Evolutionary conservation across 2,329 filamentous ascomycete genomes (phyloP).

Genomic region (Geoglossum cookeanum): DNA sequence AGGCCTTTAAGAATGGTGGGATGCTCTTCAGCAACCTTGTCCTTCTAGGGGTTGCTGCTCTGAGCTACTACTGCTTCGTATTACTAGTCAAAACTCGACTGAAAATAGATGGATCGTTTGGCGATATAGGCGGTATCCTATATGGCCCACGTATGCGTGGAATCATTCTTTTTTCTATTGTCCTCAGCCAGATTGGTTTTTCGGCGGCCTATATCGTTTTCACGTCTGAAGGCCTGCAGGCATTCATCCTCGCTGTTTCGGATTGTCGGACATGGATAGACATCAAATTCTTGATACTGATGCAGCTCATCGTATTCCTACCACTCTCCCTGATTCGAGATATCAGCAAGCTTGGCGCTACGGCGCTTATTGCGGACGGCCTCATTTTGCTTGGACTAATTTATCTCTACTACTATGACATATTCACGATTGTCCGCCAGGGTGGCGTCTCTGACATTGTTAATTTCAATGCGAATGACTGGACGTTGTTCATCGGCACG

Average conservation of each 20-base stretch:
- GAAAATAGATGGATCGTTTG: conserved; percentile 82
- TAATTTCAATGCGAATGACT: conserved; percentile 75
- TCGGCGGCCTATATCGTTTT: conserved; percentile 94
- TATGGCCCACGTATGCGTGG: conserved; percentile 82
- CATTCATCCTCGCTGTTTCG: conserved; percentile 80
- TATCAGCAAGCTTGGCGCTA: conserved; percentile 92
- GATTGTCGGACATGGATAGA: conserved; percentile 71
- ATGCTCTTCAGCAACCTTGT: conserved; percentile 94
- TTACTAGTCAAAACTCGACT: conserved; percentile 74
- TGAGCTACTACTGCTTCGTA: conserved; percentile 97
- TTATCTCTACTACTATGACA: conserved; percentile 91
- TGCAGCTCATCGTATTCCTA: conserved; percentile 90
- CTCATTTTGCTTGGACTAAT: conserved; percentile 87
- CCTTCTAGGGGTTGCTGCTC: conserved; percentile 60
- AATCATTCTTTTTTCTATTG: conserved; percentile 77
- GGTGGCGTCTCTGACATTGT: conserved; percentile 68
- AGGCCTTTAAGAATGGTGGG: conserved; percentile 86
- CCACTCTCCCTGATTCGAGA: conserved; percentile 87
- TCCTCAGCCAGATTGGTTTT: conserved; percentile 89
- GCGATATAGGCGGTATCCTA: conserved; percentile 82
- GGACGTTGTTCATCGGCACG: conserved; percentile 96
- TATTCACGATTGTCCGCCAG: conserved; percentile 57
- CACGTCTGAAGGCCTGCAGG: conserved; percentile 85
- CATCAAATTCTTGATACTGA: conserved; percentile 75
- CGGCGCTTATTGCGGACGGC: conserved; percentile 77